These are phyloP conservation scores for Pythium sukuiense DNA, from an alignment of 352 stramenopile genomes.

Conservation along the genomic window DNA sequence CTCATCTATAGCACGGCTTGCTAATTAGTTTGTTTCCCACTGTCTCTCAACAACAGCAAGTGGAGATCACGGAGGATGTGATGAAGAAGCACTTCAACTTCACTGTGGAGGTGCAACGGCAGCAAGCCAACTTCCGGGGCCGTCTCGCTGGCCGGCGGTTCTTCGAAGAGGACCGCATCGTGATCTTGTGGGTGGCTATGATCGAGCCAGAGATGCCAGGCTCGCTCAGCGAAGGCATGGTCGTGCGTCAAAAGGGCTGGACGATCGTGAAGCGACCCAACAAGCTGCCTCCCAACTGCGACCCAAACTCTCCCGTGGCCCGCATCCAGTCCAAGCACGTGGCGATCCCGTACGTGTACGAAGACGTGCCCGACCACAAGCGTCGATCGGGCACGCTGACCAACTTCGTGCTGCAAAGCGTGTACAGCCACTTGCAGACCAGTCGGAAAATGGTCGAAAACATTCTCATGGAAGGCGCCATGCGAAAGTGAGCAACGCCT, in stretches of 20 bases:
- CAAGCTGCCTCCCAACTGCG: slow-evolving; percentile 28
- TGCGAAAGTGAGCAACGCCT: slow-evolving; percentile 11
- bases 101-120: slow-evolving; percentile 20
- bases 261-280: slow-evolving; percentile 51
- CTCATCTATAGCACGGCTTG: neutral
- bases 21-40: neutral
- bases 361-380: slow-evolving; percentile 58
- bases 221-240: slow-evolving; percentile 22
- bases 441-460: slow-evolving; percentile 81
- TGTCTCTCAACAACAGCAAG: slow-evolving; percentile 4
- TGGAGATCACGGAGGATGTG: slow-evolving; percentile 24
- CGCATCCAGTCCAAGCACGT: slow-evolving; percentile 78
- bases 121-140: slow-evolving; percentile 21
- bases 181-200: slow-evolving; percentile 27
- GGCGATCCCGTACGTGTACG: slow-evolving; percentile 60
- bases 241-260: slow-evolving; percentile 40
- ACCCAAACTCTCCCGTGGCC: slow-evolving; percentile 33
- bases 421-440: slow-evolving; percentile 32
- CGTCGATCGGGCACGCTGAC: slow-evolving; percentile 62
- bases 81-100: slow-evolving; percentile 30
- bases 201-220: slow-evolving; percentile 28
- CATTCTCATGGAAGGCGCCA: slow-evolving; percentile 45
- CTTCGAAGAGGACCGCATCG: slow-evolving; percentile 28
- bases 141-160: slow-evolving; percentile 19
- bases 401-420: slow-evolving; percentile 66